Percentiles rank a stretch among this genome's conserved stretches.
These are phyloP conservation scores for Calonectria hongkongensis DNA, from an alignment of 2,329 filamentous ascomycete species.

Conservation along the genomic window DNA sequence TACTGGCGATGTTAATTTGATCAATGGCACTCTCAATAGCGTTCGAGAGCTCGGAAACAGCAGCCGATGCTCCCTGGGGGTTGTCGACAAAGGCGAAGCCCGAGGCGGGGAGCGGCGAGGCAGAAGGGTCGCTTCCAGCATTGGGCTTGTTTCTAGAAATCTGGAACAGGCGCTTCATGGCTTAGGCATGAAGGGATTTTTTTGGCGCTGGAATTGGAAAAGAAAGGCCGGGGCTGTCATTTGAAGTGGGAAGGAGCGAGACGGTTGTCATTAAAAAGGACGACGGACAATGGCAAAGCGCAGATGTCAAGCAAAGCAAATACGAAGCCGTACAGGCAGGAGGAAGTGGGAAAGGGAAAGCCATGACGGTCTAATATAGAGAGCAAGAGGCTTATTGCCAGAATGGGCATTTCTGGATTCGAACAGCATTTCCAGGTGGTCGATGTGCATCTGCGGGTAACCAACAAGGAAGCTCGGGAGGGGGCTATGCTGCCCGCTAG, in stretches of 20 bases:
- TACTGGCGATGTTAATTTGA: conserved; percentile 27
- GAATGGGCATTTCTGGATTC: conserved; percentile 16
- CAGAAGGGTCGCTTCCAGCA: conserved; percentile 8
- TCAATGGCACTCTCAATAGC: conserved; percentile 30
- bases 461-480: conserved; percentile 28
- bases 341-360: background rate
- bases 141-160: conserved; percentile 27
- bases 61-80: conserved; percentile 19
- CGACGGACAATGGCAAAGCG: background rate
- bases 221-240: background rate
- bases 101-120: conserved; percentile 26
- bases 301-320: conserved; percentile 8
- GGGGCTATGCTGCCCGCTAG: conserved; percentile 36
- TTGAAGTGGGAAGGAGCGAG: background rate
- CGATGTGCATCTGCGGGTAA: conserved; percentile 27
- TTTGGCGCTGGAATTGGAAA: background rate
- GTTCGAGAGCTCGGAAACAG: conserved; percentile 30
- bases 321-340: conserved; percentile 8
- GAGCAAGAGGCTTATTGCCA: conserved; percentile 9
- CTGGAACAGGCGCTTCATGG: conserved; percentile 34
- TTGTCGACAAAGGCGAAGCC: conserved; percentile 38
- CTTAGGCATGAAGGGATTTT: conserved; percentile 15
- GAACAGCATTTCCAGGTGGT: conserved; percentile 26
- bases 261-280: background rate
- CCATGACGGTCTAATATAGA: conserved; percentile 26